phyloP scores from a whole-genome alignment of 192 early-diverging fungal genomes.

The Podila verticillata region DNA sequence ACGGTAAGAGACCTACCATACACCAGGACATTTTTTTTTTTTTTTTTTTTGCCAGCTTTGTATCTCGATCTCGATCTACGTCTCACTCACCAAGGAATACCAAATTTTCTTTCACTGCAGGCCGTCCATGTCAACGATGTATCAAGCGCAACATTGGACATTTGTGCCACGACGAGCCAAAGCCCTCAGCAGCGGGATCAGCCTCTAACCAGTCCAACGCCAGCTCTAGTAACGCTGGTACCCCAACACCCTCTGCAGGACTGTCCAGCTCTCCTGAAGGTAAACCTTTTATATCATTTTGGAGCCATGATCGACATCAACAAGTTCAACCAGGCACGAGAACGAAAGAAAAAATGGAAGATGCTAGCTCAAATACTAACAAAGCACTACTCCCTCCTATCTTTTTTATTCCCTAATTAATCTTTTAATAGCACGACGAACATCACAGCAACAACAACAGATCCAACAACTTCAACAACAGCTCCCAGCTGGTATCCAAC shows the following conservation, averaged over 20 bases:
- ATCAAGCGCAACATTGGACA: slow-evolving; percentile 94
- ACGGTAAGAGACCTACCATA: slow-evolving; percentile 51
- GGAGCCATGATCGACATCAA: no score
- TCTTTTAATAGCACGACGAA: slow-evolving; percentile 8
- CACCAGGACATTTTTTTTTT: not conserved
- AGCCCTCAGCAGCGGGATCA: slow-evolving; percentile 42
- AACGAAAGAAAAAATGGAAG: no score
- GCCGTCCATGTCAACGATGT: slow-evolving; percentile 93
- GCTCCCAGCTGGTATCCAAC: not conserved
- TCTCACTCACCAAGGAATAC: not conserved
- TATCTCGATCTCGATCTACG: not conserved
- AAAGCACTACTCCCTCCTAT: no score
- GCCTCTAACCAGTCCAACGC: slow-evolving; percentile 2
- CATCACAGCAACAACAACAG: slow-evolving; percentile 13
- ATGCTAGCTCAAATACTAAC: no score
- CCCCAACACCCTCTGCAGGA: not conserved
- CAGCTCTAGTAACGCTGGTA: not conserved
- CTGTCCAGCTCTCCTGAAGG: slow-evolving; percentile 1
- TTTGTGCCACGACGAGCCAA: slow-evolving; percentile 90
- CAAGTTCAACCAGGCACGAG: no score
- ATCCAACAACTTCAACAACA: slow-evolving; percentile 21
- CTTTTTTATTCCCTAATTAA: no score
- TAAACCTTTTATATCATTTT: not conserved
- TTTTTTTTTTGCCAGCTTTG: not conserved
- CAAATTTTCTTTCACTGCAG: slow-evolving; percentile 20